These are phyloP conservation scores for Abortiporus biennis DNA, from an alignment of 1,284 basidiomycete species.

Conservation along the genomic window DNA sequence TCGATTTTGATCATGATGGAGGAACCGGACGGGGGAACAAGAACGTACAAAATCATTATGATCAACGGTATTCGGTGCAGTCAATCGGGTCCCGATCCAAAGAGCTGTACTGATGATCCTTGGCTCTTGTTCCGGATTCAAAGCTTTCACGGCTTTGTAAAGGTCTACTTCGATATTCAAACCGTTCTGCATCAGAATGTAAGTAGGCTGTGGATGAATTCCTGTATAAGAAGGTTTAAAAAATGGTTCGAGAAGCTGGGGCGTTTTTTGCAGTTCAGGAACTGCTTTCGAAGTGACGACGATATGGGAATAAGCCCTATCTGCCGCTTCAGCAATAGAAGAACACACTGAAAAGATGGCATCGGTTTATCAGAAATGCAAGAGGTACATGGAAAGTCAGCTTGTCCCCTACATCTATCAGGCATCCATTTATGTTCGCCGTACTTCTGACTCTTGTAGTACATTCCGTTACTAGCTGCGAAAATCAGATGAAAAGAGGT, in stretches of 20 bases:
- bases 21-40: too few relatives aligned
- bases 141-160: conserved; percentile 42
- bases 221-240: conserved; percentile 45
- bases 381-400: too few relatives aligned
- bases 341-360: conserved; percentile 44
- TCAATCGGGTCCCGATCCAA: conserved; percentile 47
- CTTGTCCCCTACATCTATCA: conserved; percentile 52
- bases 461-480: too few relatives aligned
- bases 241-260: conserved; percentile 52
- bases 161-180: conserved; percentile 69
- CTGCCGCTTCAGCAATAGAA: conserved; percentile 53
- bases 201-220: conserved; percentile 45
- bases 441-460: conserved; percentile 54
- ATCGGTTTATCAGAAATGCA: too few relatives aligned
- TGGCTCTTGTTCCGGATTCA: conserved; percentile 32
- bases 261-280: conserved; percentile 59
- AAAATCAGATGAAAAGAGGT: too few relatives aligned
- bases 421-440: conserved; percentile 58
- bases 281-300: conserved; percentile 70
- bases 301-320: conserved; percentile 59
- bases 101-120: conserved; percentile 49
- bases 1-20: too few relatives aligned
- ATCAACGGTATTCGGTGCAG: conserved; percentile 39
- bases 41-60: conserved; percentile 46
- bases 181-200: conserved; percentile 75